A percentile compares a stretch with the other conserved stretches of the same genome.
phyloP scores from a whole-genome alignment of 2,329 filamentous ascomycete species.

The Coniochaeta prunicola region DNA sequence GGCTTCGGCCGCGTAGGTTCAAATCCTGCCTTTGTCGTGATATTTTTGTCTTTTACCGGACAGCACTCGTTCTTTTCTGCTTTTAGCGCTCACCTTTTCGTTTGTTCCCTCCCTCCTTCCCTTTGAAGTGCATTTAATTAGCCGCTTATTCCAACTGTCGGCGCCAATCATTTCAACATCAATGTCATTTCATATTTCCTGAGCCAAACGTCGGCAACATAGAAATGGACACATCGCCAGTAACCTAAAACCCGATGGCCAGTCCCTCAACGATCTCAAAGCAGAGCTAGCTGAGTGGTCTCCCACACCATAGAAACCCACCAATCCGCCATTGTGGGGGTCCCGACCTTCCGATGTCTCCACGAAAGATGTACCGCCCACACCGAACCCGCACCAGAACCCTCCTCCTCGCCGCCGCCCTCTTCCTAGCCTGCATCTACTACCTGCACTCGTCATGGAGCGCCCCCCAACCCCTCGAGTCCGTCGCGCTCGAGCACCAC shows the following conservation, averaged over 20 bases:
- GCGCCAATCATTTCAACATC: no score
- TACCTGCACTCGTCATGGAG: not conserved
- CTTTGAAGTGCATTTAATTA: not conserved
- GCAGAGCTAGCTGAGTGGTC: no score
- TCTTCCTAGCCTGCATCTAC: not conserved
- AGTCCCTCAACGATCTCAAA: not conserved
- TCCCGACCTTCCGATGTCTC: not conserved
- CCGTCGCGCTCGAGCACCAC: slow-evolving; percentile 15
- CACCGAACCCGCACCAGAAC: not conserved
- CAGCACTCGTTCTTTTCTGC: not conserved
- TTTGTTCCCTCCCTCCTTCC: not conserved
- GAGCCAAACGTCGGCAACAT: not conserved
- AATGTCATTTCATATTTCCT: no score
- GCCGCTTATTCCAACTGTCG: not conserved
- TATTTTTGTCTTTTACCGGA: not conserved
- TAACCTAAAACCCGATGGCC: not conserved
- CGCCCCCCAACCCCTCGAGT: not conserved
- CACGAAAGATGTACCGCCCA: not conserved
- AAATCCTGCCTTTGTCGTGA: slow-evolving; percentile 3
- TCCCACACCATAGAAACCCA: not conserved
- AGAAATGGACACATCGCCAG: not conserved
- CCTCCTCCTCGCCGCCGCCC: not conserved
- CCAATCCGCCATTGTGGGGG: not conserved
- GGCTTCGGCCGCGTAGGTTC: slow-evolving; percentile 4
- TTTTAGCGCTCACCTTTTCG: not conserved